phyloP scores from a whole-genome alignment of 192 early-diverging fungal species.

The Helicostylum pulchrum region DNA sequence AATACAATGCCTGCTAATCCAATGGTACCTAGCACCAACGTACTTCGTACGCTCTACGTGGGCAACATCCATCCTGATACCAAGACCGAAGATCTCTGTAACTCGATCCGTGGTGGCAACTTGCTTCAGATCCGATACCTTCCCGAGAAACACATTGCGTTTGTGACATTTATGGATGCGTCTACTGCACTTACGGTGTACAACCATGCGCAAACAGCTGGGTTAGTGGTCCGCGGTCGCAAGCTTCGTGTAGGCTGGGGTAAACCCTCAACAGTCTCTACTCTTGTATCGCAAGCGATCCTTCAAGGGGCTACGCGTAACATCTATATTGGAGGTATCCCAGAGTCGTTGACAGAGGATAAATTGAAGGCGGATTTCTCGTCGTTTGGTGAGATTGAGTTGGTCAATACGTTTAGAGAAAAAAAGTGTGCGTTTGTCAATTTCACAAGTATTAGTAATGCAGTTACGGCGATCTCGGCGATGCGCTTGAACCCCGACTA shows the following conservation, averaged over 20 bases:
- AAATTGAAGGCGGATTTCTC: slow-evolving; percentile 69
- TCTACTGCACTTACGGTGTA: slow-evolving; percentile 60
- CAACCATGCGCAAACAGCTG: slow-evolving; percentile 52
- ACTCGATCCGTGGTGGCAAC: slow-evolving; percentile 81
- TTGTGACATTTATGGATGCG: slow-evolving; percentile 83
- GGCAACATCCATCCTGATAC: slow-evolving; percentile 74
- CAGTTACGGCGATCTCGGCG: slow-evolving; percentile 69
- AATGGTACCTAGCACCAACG: background rate
- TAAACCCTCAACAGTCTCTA: slow-evolving; percentile 52
- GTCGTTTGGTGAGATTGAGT: slow-evolving; percentile 79
- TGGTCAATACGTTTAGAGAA: slow-evolving; percentile 75
- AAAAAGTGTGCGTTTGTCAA: slow-evolving; percentile 86
- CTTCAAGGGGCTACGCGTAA: slow-evolving; percentile 67
- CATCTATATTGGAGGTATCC: slow-evolving; percentile 71
- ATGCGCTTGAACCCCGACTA: slow-evolving; percentile 60
- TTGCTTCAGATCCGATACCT: slow-evolving; percentile 71
- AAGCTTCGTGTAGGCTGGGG: slow-evolving; percentile 81
- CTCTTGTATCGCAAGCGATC: slow-evolving; percentile 51
- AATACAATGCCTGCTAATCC: slow-evolving; percentile 5
- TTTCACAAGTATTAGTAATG: slow-evolving; percentile 70
- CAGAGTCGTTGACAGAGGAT: slow-evolving; percentile 60
- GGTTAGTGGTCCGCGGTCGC: slow-evolving; percentile 64
- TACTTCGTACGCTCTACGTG: slow-evolving; percentile 69
- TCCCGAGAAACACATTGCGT: slow-evolving; percentile 76
- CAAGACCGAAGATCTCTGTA: slow-evolving; percentile 76